Percentiles rank a stretch among this genome's conserved stretches.
Conservation (phyloP, 1,284 basidiomycete genomes). For the Malassezia slooffiae region DNA sequence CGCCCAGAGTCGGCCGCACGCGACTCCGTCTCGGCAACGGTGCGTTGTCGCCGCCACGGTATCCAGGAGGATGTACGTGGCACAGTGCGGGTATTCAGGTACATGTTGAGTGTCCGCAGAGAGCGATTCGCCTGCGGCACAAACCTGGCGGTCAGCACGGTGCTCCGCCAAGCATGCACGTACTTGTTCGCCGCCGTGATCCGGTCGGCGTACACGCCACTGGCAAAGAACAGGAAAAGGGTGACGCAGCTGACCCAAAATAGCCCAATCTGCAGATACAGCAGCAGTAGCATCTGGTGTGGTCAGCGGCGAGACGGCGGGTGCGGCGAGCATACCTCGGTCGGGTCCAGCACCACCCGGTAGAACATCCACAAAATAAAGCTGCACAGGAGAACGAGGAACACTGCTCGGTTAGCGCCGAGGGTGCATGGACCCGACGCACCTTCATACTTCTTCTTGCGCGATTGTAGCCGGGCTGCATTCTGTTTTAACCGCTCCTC, state of each 20-base stretch:
- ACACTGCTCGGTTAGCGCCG: conserved; percentile 1
- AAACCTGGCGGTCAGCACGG: conserved; percentile 51
- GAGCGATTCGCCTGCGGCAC: conserved; percentile 90
- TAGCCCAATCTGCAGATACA: conserved; percentile 29
- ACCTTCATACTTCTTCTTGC: conserved; percentile 81
- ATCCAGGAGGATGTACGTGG: background rate
- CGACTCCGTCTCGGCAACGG: background rate
- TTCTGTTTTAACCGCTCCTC: conserved; percentile 93
- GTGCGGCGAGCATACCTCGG: conserved; percentile 10
- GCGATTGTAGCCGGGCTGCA: conserved; percentile 64
- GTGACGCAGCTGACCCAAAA: conserved; percentile 55
- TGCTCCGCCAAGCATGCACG: conserved; percentile 7
- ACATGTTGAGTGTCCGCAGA: conserved; percentile 86
- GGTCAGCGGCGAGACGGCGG: too few species aligned
- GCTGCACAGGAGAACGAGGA: conserved; percentile 1
- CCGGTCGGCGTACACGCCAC: conserved; percentile 89
- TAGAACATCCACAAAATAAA: conserved; percentile 7
- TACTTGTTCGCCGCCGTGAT: conserved; percentile 91
- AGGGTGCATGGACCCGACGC: conserved; percentile 48
- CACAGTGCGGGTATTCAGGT: conserved; percentile 72
- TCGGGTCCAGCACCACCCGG: background rate
- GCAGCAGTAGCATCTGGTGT: conserved; percentile 18
- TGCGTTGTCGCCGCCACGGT: background rate
- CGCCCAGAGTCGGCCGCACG: background rate
- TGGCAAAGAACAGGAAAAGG: conserved; percentile 86